phyloP scores from a whole-genome alignment of 164 flowering plant genomes.

The Annona squamosa region DNA sequence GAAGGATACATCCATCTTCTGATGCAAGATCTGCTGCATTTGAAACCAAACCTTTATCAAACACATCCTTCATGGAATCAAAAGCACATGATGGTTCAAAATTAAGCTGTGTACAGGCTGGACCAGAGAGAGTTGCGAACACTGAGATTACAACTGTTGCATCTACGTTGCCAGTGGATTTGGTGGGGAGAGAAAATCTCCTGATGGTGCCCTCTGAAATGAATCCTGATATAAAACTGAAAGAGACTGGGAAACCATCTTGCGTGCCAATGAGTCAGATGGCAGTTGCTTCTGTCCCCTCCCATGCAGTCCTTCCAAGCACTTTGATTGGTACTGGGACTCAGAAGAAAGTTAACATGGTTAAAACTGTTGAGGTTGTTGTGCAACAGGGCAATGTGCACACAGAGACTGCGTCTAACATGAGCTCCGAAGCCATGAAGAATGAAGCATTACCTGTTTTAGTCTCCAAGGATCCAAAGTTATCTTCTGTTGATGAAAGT shows the following conservation, averaged over 20 bases:
- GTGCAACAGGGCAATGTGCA: constrained; percentile 7
- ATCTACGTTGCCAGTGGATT: constrained; percentile 23
- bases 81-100: constrained; percentile 6
- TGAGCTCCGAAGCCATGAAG: constrained; percentile 10
- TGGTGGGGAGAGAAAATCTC: constrained; percentile 20
- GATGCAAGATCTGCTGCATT: not conserved
- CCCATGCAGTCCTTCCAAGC: constrained; percentile 3
- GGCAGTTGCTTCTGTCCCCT: constrained; percentile 6
- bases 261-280: constrained; percentile 3
- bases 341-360: not conserved
- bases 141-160: constrained; percentile 9
- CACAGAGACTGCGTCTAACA: constrained; percentile 2
- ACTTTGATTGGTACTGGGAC: not conserved
- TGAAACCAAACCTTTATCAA: constrained; percentile 2
- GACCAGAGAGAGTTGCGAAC: constrained; percentile 10
- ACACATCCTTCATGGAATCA: not conserved
- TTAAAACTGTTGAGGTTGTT: constrained; percentile 9
- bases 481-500: constrained; percentile 18
- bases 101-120: constrained; percentile 3
- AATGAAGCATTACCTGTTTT: constrained; percentile 4
- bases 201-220: constrained; percentile 10
- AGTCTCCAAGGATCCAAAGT: constrained; percentile 7
- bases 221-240: not conserved
- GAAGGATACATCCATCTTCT: constrained; percentile 5
- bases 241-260: not conserved